Evolutionary conservation across 495 filamentous ascomycete species (phyloP).

Genomic region (Zalerion maritima): DNA sequence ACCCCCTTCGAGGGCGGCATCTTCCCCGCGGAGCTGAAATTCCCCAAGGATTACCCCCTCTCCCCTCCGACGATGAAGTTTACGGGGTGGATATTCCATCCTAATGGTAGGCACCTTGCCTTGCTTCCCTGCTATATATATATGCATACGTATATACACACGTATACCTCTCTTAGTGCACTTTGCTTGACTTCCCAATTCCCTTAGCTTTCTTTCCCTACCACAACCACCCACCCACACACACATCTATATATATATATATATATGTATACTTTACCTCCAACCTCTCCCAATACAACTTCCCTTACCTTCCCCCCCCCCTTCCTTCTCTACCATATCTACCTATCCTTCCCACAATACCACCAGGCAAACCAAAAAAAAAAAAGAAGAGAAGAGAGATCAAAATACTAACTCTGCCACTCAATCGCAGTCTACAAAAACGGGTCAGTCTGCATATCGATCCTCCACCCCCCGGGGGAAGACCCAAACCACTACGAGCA

Average conservation of each 20-base stretch:
- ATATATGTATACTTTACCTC: too few species aligned
- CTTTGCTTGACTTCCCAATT: too few species aligned
- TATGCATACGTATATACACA: constrained; percentile 1
- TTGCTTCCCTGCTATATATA: too few species aligned
- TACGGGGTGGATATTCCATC: constrained; percentile 83
- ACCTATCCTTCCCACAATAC: constrained; percentile 1
- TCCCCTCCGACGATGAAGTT: constrained; percentile 93
- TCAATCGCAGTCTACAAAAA: constrained; percentile 65
- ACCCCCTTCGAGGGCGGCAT: constrained; percentile 93
- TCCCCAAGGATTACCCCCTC: constrained; percentile 91
- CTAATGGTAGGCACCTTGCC: constrained; percentile 72
- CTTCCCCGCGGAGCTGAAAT: constrained; percentile 86
- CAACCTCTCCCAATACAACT: too few species aligned
- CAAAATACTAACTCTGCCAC: not conserved
- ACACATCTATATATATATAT: too few species aligned
- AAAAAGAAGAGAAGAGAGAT: not conserved
- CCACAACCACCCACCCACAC: not conserved
- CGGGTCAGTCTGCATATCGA: constrained; percentile 91
- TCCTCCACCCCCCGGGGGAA: constrained; percentile 95
- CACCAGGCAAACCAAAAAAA: not conserved
- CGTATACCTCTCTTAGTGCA: constrained; percentile 8
- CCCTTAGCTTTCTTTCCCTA: not conserved
- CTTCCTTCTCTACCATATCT: constrained; percentile 3
- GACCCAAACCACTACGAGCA: constrained; percentile 98
- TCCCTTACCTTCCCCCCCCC: constrained; percentile 2